Percentiles rank a stretch among this genome's conserved stretches.
These are phyloP conservation scores for Echites panduratus DNA, from an alignment of 257 asterid species.

Conservation along the genomic window DNA sequence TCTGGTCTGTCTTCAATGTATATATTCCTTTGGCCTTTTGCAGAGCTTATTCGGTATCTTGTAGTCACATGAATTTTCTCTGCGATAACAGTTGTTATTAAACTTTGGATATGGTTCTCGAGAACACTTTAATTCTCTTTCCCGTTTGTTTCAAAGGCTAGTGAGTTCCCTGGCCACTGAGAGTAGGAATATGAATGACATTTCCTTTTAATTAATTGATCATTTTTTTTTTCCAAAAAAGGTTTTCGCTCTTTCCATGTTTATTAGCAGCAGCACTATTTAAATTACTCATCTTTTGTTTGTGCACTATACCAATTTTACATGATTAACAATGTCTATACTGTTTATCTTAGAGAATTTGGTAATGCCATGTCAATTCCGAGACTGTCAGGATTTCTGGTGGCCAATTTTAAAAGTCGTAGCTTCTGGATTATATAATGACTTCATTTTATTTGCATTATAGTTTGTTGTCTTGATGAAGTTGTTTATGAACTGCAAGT, in stretches of 20 bases:
- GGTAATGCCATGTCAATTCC: not conserved
- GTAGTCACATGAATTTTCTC: slow-evolving; percentile 28
- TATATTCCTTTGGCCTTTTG: slow-evolving; percentile 52
- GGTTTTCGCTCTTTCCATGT: not conserved
- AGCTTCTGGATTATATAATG: not conserved
- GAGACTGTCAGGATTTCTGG: not conserved
- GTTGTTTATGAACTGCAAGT: not conserved
- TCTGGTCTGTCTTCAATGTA: slow-evolving; percentile 51
- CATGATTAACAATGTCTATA: not conserved
- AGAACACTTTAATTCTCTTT: slow-evolving; percentile 31
- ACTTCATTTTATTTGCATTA: not conserved
- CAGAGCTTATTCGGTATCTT: slow-evolving; percentile 37
- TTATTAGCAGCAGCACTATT: not conserved
- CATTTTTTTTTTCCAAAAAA: not conserved
- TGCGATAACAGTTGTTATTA: slow-evolving; percentile 29
- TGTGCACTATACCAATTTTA: not conserved
- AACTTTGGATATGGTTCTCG: slow-evolving; percentile 33
- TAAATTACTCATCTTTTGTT: not conserved
- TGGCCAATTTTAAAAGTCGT: not conserved
- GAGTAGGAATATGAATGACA: slow-evolving; percentile 36
- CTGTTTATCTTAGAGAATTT: not conserved
- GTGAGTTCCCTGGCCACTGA: slow-evolving; percentile 31
- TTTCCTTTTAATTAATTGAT: slow-evolving; percentile 6
- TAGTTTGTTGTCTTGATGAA: not conserved
- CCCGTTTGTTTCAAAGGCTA: slow-evolving; percentile 32